Percentiles rank a stretch among this genome's conserved stretches.
Conservation (phyloP, 257 asterid genomes). For the Forsythia suspensa region DNA sequence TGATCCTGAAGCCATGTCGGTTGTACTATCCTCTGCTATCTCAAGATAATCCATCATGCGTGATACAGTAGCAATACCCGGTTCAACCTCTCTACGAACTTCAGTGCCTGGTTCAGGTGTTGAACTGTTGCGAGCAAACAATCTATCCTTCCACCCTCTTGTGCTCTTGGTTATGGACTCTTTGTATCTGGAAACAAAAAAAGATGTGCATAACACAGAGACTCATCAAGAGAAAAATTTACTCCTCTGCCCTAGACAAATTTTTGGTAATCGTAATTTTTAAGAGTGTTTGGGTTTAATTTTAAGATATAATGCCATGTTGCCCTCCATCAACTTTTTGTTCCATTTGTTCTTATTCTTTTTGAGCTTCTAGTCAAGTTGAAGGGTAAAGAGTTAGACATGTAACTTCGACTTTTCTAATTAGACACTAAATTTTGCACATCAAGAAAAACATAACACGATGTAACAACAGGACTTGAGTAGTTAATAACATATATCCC, state of each 20-base stretch:
- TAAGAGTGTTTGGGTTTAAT: background rate
- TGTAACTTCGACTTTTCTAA: background rate
- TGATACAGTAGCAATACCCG: slow-evolving; percentile 41
- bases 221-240: background rate
- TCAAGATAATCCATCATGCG: slow-evolving; percentile 68
- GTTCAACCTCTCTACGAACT: slow-evolving; percentile 42
- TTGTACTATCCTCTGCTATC: slow-evolving; percentile 47
- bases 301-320: background rate
- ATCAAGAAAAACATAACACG: background rate
- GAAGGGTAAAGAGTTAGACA: background rate
- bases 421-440: background rate
- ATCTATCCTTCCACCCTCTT: slow-evolving; percentile 93
- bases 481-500: slow-evolving; percentile 1
- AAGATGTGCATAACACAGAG: background rate
- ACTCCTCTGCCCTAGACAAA: background rate
- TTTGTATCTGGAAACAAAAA: slow-evolving; percentile 54
- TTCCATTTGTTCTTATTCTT: background rate
- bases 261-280: background rate
- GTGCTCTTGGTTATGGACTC: slow-evolving; percentile 87
- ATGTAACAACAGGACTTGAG: background rate
- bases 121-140: slow-evolving; percentile 67
- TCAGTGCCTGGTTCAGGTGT: slow-evolving; percentile 45
- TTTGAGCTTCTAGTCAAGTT: slow-evolving; percentile 4
- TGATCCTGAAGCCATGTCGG: slow-evolving; percentile 38
- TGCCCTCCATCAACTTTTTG: background rate